These are phyloP conservation scores for Aureobasidium melanogenum DNA, from an alignment of 2,329 filamentous ascomycete genomes.

Conservation along the genomic window DNA sequence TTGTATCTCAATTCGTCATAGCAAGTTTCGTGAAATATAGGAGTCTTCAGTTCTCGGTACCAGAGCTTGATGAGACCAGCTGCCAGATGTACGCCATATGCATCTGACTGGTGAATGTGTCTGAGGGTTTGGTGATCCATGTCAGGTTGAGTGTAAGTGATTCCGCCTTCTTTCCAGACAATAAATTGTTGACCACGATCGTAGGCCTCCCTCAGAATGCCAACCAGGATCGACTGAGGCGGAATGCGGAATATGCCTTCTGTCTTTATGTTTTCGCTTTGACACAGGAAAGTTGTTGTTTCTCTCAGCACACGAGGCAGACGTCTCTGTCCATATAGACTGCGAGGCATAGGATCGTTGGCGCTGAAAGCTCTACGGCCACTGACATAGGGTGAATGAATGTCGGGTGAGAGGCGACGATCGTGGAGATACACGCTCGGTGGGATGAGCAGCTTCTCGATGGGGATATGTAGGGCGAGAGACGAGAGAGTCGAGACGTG, in stretches of 20 bases:
- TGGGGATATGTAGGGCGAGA: conserved; percentile 41
- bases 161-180: conserved; percentile 41
- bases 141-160: conserved; percentile 27
- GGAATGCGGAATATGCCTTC: conserved; percentile 48
- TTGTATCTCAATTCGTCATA: conserved; percentile 39
- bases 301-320: conserved; percentile 46
- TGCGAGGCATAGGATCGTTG: conserved; percentile 39
- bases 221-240: conserved; percentile 40
- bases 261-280: conserved; percentile 37
- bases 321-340: conserved; percentile 35
- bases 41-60: conserved; percentile 45
- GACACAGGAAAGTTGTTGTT: conserved; percentile 42
- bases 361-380: conserved; percentile 39
- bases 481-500: conserved; percentile 43
- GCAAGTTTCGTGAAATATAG: conserved; percentile 41
- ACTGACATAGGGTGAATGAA: conserved; percentile 38
- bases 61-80: conserved; percentile 47
- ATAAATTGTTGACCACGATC: conserved; percentile 47
- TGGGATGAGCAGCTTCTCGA: conserved; percentile 46
- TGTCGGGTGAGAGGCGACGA: conserved; percentile 39
- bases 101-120: conserved; percentile 39
- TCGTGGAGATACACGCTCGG: conserved; percentile 47
- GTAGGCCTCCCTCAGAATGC: conserved; percentile 46
- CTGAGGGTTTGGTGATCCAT: conserved; percentile 29
- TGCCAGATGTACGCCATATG: conserved; percentile 45